phyloP scores from a whole-genome alignment of 2,329 filamentous ascomycete species.

The Anthostomella pinea region DNA sequence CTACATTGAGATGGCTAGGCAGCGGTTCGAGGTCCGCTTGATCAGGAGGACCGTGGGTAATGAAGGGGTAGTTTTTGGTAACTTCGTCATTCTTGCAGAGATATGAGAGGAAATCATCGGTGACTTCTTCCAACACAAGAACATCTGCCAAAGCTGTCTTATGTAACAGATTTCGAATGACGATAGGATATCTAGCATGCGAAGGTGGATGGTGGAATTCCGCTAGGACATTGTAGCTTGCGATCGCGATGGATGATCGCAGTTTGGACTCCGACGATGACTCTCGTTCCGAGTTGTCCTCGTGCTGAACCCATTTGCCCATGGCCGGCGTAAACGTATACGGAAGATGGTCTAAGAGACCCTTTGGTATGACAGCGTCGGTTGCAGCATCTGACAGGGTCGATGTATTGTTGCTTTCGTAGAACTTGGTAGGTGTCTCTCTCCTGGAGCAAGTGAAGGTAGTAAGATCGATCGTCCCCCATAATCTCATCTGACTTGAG shows the following conservation, averaged over 20 bases:
- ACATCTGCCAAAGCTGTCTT: slow-evolving; percentile 43
- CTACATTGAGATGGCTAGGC: slow-evolving; percentile 57
- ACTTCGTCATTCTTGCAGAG: slow-evolving; percentile 48
- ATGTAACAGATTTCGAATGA: slow-evolving; percentile 45
- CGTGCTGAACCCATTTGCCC: slow-evolving; percentile 20
- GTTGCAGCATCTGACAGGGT: background rate
- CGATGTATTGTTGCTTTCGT: slow-evolving; percentile 6
- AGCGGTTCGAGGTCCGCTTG: slow-evolving; percentile 53
- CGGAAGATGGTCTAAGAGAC: slow-evolving; percentile 12
- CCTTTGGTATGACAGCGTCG: background rate
- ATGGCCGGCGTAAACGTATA: slow-evolving; percentile 17
- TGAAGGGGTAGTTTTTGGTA: slow-evolving; percentile 49
- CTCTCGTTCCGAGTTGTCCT: background rate
- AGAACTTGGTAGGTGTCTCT: slow-evolving; percentile 12
- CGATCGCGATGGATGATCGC: slow-evolving; percentile 33
- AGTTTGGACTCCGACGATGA: slow-evolving; percentile 3
- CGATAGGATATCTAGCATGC: slow-evolving; percentile 38
- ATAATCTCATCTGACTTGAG: slow-evolving; percentile 52
- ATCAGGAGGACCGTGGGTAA: slow-evolving; percentile 54
- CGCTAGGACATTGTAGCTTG: slow-evolving; percentile 53
- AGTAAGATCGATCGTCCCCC: slow-evolving; percentile 46
- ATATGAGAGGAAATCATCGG: slow-evolving; percentile 58
- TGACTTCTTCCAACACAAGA: slow-evolving; percentile 60
- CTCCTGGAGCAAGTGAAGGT: slow-evolving; percentile 16
- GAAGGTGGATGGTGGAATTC: slow-evolving; percentile 48